Base-by-base conservation (phyloP, 352 stramenopile genomes). In the Globisporangium viniferum region DNA sequence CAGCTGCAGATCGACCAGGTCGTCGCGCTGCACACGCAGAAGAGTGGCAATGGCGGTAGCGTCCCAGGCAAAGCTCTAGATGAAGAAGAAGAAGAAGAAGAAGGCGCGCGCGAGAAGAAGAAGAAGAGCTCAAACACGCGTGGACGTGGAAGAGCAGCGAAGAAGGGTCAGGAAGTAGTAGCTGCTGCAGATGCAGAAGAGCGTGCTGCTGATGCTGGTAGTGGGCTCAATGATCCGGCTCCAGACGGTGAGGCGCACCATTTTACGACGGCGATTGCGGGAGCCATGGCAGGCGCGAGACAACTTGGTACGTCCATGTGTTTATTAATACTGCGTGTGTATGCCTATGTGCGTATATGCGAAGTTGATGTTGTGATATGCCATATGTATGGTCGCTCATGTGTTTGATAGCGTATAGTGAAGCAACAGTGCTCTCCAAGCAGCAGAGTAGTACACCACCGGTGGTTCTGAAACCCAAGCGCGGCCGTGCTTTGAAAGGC, bases 211-310 rank as follows among this genome's bases (percentile, higher is more conserved):
- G 27, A 15, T 59, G 4, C 27, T 33, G 7, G 5, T 15, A 15
- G 31, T 10, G 55, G 33, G 15, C 29, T n/a, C n/a, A 10, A 12
- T 20, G 31, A 36, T 1, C 31, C 9, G n/a, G 5, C 14, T 36
- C 27, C 15, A n/a, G 18, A 59, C 27, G 31, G 15, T 29, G 27
- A 31, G 1, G 41, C 55, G 29, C 70, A 87, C 46, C 68, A 44
- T 18, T 82, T 80, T 51, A 78, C 79, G 10, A 62, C 59, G 6
- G 74, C 66, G 7, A 76, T 91, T 27, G 79, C 77, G 9, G 82
- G 79, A 3, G 82, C 79, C 1, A 75, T 91, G 22, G 82, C 82
- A 57, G 76, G 73, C n/a, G 63, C 72, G 20, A 75, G 79, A 9
- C 33, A 74, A 10, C 60, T 82, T n/a, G 77, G 82, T 88, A 61